Evolutionary conservation across 129 eudicot genomes (phyloP).

Genomic region (Tagetes patula): DNA sequence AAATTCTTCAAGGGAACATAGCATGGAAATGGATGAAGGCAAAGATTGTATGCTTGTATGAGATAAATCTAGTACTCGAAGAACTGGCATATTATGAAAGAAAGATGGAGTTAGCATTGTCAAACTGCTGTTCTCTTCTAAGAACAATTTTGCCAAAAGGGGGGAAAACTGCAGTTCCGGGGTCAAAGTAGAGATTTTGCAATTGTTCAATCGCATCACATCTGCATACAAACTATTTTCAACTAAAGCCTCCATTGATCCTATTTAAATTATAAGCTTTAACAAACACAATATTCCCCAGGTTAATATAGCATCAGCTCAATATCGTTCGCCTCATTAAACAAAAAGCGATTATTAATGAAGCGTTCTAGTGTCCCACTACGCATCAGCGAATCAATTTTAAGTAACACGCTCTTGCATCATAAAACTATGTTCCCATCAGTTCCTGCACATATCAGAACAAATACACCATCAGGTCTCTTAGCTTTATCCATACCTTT

Average conservation of each 20-base stretch:
- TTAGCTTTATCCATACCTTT: background rate
- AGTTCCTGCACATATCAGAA: conserved; percentile 22
- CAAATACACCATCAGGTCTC: conserved; percentile 21
- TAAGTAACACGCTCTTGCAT: conserved; percentile 19
- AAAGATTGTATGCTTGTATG: conserved; percentile 32
- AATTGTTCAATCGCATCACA: conserved; percentile 18
- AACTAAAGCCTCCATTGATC: conserved; percentile 22
- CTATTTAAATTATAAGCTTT: conserved; percentile 16
- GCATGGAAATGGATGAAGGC: conserved; percentile 35
- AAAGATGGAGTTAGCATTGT: conserved; percentile 22
- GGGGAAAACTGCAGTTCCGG: conserved; percentile 19
- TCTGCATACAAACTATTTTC: conserved; percentile 6
- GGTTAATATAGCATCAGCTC: conserved; percentile 1
- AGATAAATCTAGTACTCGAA: conserved; percentile 36
- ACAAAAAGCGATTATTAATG: background rate
- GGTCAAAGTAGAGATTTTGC: conserved; percentile 5
- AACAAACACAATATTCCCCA: conserved; percentile 16
- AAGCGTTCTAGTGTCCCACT: background rate
- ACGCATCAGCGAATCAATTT: conserved; percentile 8
- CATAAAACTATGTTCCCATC: background rate
- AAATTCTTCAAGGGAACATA: conserved; percentile 21
- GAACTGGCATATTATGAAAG: conserved; percentile 21
- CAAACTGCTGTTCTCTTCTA: conserved; percentile 25
- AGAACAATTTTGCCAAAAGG: conserved; percentile 4
- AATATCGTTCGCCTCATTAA: background rate